Base-by-base conservation (phyloP, 202 grass and related monocot species). In the Digitaria exilis region DNA sequence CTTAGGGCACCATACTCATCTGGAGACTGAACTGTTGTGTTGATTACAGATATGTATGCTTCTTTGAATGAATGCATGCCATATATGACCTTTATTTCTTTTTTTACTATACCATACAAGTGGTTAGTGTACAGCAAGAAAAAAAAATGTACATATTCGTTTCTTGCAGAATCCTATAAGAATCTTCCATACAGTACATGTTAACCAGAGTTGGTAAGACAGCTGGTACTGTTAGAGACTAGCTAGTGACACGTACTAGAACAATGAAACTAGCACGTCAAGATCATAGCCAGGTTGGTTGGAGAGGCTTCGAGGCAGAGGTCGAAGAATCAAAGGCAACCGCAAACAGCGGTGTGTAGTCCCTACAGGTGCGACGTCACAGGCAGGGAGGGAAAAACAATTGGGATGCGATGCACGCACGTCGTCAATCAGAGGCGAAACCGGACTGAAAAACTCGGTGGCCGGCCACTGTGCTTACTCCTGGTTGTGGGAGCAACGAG, bases 401-500 rank as follows among this genome's bases (percentile, higher is more conserved):
- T n/a, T n/a, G n/a, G n/a, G n/a, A n/a, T n/a, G n/a, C n/a, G n/a
- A n/a, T n/a, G n/a, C n/a, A n/a, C n/a, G n/a, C n/a, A n/a, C n/a
- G n/a, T n/a, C n/a, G n/a, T n/a, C n/a, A 39, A 16, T 21, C 12
- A 14, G 55, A 71, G 48, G 31, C 70, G 59, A 88, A 88, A 32
- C 19, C 3, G 81, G 41, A 51, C 2, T 11, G 8, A 42, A 69
- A 57, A 22, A 69, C 51, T 75, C 60, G 60, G 8, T 24, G 35
- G 52, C n/a, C n/a, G n/a, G n/a, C 45, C 52, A 71, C 54, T 62
- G 13, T 59, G 24, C 1, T 2, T 78, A 63, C 63, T 69, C 2
- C 16, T 58, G 32, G 22, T n/a, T n/a, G 34, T 4, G 67, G 51
- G 62, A 4, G 24, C 48, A 60, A 18, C 57, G 4, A 60, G 57